These are phyloP conservation scores for Pleurotus platypus DNA, from an alignment of 768 basidiomycete species.

Conservation along the genomic window DNA sequence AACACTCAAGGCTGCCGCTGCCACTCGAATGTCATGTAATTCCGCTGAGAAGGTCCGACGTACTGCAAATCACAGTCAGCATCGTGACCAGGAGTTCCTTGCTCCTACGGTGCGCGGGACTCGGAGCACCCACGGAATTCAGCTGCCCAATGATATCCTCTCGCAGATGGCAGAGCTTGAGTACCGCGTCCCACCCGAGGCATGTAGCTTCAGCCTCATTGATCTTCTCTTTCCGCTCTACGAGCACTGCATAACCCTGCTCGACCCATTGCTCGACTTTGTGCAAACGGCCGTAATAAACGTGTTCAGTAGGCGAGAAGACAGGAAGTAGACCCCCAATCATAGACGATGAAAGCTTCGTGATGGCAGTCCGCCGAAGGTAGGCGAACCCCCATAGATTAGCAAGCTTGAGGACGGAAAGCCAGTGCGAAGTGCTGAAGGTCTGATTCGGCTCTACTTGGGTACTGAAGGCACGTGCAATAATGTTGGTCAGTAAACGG, in stretches of 20 bases:
- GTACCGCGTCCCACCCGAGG: not conserved
- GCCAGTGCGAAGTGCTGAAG: not conserved
- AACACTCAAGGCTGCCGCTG: no score
- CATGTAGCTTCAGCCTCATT: not conserved
- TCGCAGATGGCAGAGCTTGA: not conserved
- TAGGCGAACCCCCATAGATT: constrained; percentile 2
- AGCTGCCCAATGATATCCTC: not conserved
- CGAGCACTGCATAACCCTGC: not conserved
- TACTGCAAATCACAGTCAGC: no score
- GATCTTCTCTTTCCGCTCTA: not conserved
- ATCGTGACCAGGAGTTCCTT: no score
- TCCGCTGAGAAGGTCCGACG: no score
- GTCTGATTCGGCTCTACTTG: no score
- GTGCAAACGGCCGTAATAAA: not conserved
- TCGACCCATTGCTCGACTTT: not conserved
- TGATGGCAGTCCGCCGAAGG: not conserved
- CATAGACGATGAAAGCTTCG: not conserved
- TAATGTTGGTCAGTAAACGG: no score
- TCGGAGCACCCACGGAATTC: no score
- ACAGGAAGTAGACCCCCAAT: no score
- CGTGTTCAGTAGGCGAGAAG: not conserved
- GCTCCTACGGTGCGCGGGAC: no score
- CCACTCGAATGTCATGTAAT: no score
- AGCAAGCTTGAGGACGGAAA: not conserved
- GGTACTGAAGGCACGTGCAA: no score